phyloP scores from a whole-genome alignment of 108 stramenopile genomes.

The Cyclotella choctawhatcheeana region DNA sequence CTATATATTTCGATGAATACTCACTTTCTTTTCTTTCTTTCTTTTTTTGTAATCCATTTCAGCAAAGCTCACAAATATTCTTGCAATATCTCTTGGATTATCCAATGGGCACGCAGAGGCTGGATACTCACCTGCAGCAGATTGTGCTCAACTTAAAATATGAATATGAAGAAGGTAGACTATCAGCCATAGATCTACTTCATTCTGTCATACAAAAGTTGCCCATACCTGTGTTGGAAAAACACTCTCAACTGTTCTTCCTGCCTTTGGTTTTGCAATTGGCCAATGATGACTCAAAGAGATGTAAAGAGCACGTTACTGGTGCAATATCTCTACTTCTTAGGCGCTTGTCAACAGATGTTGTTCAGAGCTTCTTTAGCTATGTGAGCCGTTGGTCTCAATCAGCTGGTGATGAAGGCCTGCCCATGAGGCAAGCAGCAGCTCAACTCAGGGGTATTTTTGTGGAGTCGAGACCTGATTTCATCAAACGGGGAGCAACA shows the following conservation, averaged over 20 bases:
- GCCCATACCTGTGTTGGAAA: constrained; percentile 69
- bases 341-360: constrained; percentile 62
- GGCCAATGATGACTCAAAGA: constrained; percentile 86
- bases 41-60: no score
- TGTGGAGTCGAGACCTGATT: constrained; percentile 67
- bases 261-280: constrained; percentile 87
- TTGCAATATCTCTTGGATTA: constrained; percentile 87
- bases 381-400: constrained; percentile 75
- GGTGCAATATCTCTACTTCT: constrained; percentile 63
- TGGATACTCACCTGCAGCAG: constrained; percentile 81
- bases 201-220: constrained; percentile 66
- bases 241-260: constrained; percentile 76
- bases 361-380: constrained; percentile 64
- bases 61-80: constrained; percentile 79
- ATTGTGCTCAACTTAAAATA: constrained; percentile 87
- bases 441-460: constrained; percentile 81
- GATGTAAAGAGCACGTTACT: constrained; percentile 72
- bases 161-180: constrained; percentile 88
- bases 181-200: constrained; percentile 75
- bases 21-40: no score
- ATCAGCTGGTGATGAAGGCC: constrained; percentile 37
- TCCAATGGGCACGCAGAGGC: constrained; percentile 78
- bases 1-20: background rate
- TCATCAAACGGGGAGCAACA: constrained; percentile 55
- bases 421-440: constrained; percentile 62